Evolutionary conservation across 768 basidiomycete genomes (phyloP), one percentile per base, ranked within the genome.

Genomic region (Pleurotus ostreatus): DNA sequence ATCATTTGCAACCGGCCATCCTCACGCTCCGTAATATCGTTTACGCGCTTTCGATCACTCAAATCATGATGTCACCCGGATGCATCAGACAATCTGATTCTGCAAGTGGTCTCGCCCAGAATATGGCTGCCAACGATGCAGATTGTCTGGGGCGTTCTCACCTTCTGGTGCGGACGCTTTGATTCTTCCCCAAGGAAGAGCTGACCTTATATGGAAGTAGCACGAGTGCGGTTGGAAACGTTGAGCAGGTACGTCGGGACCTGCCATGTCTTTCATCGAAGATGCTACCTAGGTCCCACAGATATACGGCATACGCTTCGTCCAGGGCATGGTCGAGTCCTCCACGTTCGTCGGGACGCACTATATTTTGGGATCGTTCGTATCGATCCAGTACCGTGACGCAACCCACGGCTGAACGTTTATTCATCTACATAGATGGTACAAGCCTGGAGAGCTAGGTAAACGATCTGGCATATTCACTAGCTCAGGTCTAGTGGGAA

Each of bases 311-410:
- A 85, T 89, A 58, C 78, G 86, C 7, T 89, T 90, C 65, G 78
- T 89, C 55, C 86, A 88, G 67, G 89, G 85, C 20, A 73, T 88
- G 56, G 80, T 83, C 5, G 88, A 90, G 67, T 80, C 86, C 0
- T 88, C 86, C 6, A 90, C 87, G 1, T 91, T 90, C 66, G 85
- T 85, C 23, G 88, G 88, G 37, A 83, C 85, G 13, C 86, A 86
- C 60, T 86, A 86, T 62, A 73, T 88, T 59, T 80, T 89, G 15
- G 86, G 88, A 60, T 84, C 84, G 86, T 87, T 62, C 57, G 83
- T 76, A 1, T 18, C 45, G 4, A 46, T 4, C 41, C 46, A 23
- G 51, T 6, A 22, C 40, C 16, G 45, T 43, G 22, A 23, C 37
- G 22, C 5, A 9, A 16, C 20, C 2, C 25, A 26, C 59, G 8